These are phyloP conservation scores for Iris macrosiphon DNA, from an alignment of 106 monocot species.

Conservation along the genomic window DNA sequence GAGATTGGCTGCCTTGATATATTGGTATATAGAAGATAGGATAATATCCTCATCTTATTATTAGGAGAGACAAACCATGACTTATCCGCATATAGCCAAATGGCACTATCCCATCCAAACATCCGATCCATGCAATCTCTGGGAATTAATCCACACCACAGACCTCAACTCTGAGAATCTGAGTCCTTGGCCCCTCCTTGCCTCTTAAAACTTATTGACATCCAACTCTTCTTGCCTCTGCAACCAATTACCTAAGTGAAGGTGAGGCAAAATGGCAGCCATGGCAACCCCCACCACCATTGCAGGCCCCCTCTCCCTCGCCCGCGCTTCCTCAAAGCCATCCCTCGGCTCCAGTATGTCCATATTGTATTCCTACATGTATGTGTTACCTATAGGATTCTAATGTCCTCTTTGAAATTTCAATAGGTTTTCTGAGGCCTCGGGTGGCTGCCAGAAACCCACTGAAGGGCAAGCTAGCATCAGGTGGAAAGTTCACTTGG, in stretches of 20 bases:
- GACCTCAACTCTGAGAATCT: not conserved
- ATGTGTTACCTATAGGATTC: too few relatives aligned
- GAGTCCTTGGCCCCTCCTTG: not conserved
- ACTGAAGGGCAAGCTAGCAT: slow-evolving; percentile 29
- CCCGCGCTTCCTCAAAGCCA: slow-evolving; percentile 22
- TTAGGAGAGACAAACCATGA: not conserved
- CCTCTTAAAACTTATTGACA: not conserved
- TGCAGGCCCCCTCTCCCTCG: slow-evolving; percentile 24
- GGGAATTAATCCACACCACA: slow-evolving; percentile 31
- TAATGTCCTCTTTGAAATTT: not conserved
- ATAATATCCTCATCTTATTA: not conserved
- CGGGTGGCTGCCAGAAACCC: slow-evolving; percentile 48
- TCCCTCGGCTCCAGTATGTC: not conserved
- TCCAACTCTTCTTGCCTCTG: not conserved
- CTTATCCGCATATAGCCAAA: slow-evolving; percentile 41
- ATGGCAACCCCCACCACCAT: slow-evolving; percentile 48
- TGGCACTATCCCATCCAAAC: slow-evolving; percentile 17
- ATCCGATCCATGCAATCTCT: slow-evolving; percentile 33
- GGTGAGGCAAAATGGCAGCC: slow-evolving; percentile 21
- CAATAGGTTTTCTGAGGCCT: slow-evolving; percentile 48
- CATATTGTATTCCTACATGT: not conserved
- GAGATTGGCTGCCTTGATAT: too few relatives aligned
- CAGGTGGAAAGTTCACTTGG: slow-evolving; percentile 77
- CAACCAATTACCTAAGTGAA: not conserved
- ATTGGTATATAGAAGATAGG: too few relatives aligned